These are phyloP conservation scores for Suhomyces wounanorum DNA, from an alignment of 1,139 yeast genomes.

Conservation along the genomic window DNA sequence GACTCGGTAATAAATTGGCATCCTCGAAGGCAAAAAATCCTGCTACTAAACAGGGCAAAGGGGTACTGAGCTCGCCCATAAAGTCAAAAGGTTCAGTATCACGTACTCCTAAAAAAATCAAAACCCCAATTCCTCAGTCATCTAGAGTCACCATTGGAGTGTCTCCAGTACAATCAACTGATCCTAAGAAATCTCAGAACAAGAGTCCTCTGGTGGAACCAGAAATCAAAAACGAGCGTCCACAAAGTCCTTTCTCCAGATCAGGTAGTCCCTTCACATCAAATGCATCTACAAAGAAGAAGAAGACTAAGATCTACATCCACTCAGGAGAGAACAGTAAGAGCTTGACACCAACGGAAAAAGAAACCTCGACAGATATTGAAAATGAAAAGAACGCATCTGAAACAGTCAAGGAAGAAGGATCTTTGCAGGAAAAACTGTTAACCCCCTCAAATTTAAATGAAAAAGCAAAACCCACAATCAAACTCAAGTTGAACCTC, in stretches of 20 bases:
- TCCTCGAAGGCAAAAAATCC: background rate
- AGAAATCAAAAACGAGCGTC: conserved; percentile 13
- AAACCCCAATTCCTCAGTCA: background rate
- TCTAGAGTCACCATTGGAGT: background rate
- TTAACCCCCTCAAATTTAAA: background rate
- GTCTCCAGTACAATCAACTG: background rate
- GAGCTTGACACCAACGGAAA: conserved; percentile 13
- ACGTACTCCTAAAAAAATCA: conserved; percentile 1
- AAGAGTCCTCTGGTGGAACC: conserved; percentile 22
- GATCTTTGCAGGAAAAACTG: conserved; percentile 1
- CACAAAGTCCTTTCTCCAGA: conserved; percentile 20
- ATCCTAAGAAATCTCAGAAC: background rate
- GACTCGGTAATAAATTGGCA: background rate
- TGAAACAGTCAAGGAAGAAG: conserved; percentile 2
- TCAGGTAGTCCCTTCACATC: conserved; percentile 28
- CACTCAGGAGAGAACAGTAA: conserved; percentile 20
- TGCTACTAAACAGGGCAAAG: background rate
- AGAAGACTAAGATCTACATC: conserved; percentile 27
- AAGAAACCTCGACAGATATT: background rate
- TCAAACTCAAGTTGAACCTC: conserved; percentile 28
- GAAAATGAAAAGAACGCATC: conserved; percentile 6
- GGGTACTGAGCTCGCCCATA: background rate
- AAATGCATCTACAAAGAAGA: conserved; percentile 19
- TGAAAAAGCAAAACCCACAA: conserved; percentile 10
- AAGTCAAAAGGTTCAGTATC: background rate